A percentile compares a stretch with the other conserved stretches of the same genome.
phyloP scores from a whole-genome alignment of 2,329 filamentous ascomycete genomes.

The Alternaria sp. region DNA sequence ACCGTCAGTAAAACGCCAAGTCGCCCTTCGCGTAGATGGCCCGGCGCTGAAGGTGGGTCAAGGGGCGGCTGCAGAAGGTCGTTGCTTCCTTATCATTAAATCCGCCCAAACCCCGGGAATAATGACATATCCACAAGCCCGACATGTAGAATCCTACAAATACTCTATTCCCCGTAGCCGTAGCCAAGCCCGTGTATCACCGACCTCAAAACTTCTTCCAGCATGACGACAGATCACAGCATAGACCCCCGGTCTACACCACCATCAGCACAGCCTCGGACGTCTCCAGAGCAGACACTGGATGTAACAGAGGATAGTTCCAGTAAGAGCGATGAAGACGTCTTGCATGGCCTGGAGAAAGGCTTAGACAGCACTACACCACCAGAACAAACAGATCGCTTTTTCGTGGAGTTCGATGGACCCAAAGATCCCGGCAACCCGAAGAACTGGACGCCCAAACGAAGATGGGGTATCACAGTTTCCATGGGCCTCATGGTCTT shows the following conservation, averaged over 20 bases:
- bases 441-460: slow-evolving; percentile 71
- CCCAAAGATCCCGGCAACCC: slow-evolving; percentile 73
- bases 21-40: not conserved
- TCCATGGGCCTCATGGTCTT: slow-evolving; percentile 60
- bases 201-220: not conserved
- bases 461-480: slow-evolving; percentile 72
- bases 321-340: slow-evolving; percentile 13
- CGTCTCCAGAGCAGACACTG: not conserved
- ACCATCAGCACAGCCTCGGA: not conserved
- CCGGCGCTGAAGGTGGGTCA: slow-evolving; percentile 2
- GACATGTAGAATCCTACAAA: slow-evolving; percentile 6
- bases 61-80: not conserved
- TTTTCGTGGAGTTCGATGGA: slow-evolving; percentile 75
- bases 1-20: not conserved
- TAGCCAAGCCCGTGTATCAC: not conserved
- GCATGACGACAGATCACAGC: not conserved
- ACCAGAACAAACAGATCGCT: slow-evolving; percentile 23
- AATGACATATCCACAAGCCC: slow-evolving; percentile 5
- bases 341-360: slow-evolving; percentile 14
- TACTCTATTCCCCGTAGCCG: not conserved
- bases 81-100: not conserved
- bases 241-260: not conserved
- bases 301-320: not conserved
- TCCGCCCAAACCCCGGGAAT: slow-evolving; percentile 15
- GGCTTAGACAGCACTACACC: not conserved